Evolutionary conservation across 177 flowering plant species (phyloP), one percentile per base, ranked within the genome.

Genomic region (Vitis hybrid): DNA sequence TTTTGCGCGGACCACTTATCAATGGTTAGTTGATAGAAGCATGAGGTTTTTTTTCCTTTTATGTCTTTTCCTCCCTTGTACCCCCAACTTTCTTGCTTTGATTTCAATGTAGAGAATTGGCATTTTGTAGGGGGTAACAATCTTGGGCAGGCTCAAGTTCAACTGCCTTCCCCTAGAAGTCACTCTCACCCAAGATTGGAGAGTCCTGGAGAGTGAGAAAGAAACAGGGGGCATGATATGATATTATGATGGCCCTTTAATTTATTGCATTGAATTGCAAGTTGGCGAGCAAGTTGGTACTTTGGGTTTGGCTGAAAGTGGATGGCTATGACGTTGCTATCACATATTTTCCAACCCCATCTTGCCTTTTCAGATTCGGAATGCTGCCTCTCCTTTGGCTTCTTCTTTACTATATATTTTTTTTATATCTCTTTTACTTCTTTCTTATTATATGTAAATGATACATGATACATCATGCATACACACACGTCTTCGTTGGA

Each of bases 361-460:
- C 62, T 68, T 76, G 72, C 66, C 75, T 61, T 72, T 76, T 68
- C 9, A 59, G 61, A 63, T 65, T 58, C 63, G 18, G 24, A 32
- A 60, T 53, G 58, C 14, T 56, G 46, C 46, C 46, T 41, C 46
- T 41, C 46, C 9, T 20, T 35, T 41, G 52, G 15, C 52, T 58
- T 58, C 70, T 67, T 11, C 27, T 54, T 17, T 14, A 14, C 17
- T 14, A 13, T 54, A 17, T 14, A 24, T 21, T n/a, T 58, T 3
- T 6, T 27, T 27, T 27, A 27, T 27, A 0, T 27, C 27, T 17
- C 3, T 11, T 17, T 7, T 58, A 6, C 4, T 17, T 9, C 61
- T 17, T 58, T 58, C 2, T 17, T 58, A 0, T 3, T 11, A 58
- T 6, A 27, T 27, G 4, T 27, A 27, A 0, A 27, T 27, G 30